Evolutionary conservation across 139 green algal species (phyloP).

Genomic region (Volvox africanus): DNA sequence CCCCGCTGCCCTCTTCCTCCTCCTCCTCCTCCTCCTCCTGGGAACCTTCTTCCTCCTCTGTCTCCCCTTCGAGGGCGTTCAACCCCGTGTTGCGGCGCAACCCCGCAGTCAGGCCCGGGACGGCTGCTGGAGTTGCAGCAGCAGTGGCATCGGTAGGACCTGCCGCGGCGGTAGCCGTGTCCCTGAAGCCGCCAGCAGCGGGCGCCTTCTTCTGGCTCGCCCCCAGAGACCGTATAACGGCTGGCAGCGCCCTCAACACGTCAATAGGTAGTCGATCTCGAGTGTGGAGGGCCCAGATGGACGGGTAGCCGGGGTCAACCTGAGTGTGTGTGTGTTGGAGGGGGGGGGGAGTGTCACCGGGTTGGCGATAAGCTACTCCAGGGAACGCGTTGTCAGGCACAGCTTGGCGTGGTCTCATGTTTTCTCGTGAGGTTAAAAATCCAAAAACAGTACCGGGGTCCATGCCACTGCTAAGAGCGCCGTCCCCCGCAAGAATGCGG

Average conservation of each 20-base stretch:
- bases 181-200: not conserved
- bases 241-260: conserved; percentile 46
- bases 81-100: not conserved
- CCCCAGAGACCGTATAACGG: not conserved
- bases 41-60: not conserved
- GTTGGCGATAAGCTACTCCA: too few species aligned
- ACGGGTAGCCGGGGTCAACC: conserved; percentile 32
- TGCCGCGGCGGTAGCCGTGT: not conserved
- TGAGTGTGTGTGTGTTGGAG: not conserved
- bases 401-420: too few species aligned
- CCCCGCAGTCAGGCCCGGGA: not conserved
- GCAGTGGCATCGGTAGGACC: not conserved
- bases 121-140: not conserved
- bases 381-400: too few species aligned
- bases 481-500: too few species aligned
- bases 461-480: too few species aligned
- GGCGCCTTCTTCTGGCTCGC: not conserved
- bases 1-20: not conserved
- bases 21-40: not conserved
- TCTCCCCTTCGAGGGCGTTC: not conserved
- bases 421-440: too few species aligned
- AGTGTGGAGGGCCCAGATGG: conserved; percentile 34
- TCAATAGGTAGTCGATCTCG: conserved; percentile 64
- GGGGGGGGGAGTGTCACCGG: not conserved
- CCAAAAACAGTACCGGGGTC: too few species aligned